These are phyloP conservation scores for Suhomyces anneliseae DNA, from an alignment of 1,139 yeast species.

Conservation along the genomic window DNA sequence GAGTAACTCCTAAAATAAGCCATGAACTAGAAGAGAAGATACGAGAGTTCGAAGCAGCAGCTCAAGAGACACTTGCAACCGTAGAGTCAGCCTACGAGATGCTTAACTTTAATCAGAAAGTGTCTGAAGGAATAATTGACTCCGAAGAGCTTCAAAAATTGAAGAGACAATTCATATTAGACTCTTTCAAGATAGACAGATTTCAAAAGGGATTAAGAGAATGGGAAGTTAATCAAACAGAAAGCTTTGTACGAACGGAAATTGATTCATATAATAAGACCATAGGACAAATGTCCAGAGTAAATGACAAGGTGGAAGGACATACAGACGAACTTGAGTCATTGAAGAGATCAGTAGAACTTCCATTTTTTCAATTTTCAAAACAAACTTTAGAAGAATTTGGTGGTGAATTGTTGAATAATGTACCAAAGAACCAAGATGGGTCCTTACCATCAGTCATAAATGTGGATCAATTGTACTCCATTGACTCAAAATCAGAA, in stretches of 20 bases:
- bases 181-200: conserved; percentile 35
- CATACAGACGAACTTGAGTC: conserved; percentile 27
- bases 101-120: conserved; percentile 6
- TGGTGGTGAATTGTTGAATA: conserved; percentile 21
- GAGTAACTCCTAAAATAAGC: not conserved
- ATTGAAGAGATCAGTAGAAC: conserved; percentile 23
- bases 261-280: conserved; percentile 31
- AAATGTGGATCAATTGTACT: conserved; percentile 25
- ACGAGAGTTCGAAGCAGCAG: conserved; percentile 3
- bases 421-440: conserved; percentile 14
- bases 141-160: conserved; percentile 4
- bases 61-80: conserved; percentile 7
- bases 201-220: conserved; percentile 32
- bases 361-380: conserved; percentile 35
- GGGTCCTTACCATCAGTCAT: conserved; percentile 21
- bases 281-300: conserved; percentile 30
- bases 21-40: conserved; percentile 1
- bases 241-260: conserved; percentile 25
- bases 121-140: conserved; percentile 1
- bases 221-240: conserved; percentile 28
- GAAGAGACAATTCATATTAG: conserved; percentile 30
- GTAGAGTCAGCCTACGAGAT: conserved; percentile 11
- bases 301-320: conserved; percentile 26
- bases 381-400: conserved; percentile 28
- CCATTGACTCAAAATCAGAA: conserved; percentile 25